Conservation (phyloP, 805 yeast species). For the Myxozyma kluyveri region DNA sequence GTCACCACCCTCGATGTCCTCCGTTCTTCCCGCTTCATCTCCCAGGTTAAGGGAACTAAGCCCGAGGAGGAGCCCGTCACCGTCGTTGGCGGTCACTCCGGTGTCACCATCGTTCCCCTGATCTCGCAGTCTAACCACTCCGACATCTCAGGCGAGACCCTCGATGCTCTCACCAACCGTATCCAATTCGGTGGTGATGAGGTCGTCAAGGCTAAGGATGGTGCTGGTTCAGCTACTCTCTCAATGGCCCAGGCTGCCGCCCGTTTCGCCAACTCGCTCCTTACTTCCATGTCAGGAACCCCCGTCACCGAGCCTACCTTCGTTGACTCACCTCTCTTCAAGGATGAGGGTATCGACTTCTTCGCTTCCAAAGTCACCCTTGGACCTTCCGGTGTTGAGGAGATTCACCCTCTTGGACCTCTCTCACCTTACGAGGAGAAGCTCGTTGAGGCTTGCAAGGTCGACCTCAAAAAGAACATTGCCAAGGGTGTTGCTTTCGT, state of each 20-base stretch:
- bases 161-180: slow-evolving; percentile 70
- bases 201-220: slow-evolving; percentile 89
- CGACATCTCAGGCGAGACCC: slow-evolving; percentile 56
- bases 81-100: slow-evolving; percentile 97
- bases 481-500: slow-evolving; percentile 90
- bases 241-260: slow-evolving; percentile 75
- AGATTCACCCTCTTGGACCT: slow-evolving; percentile 64
- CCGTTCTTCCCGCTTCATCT: slow-evolving; percentile 84
- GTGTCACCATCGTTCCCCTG: slow-evolving; percentile 92
- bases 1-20: slow-evolving; percentile 92
- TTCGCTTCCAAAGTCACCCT: slow-evolving; percentile 93
- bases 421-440: slow-evolving; percentile 77
- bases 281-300: slow-evolving; percentile 43
- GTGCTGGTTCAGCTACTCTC: slow-evolving; percentile 90
- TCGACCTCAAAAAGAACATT: slow-evolving; percentile 85
- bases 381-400: slow-evolving; percentile 74
- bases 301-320: slow-evolving; percentile 56
- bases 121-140: slow-evolving; percentile 77
- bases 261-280: slow-evolving; percentile 61
- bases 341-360: slow-evolving; percentile 90
- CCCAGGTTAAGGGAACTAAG: slow-evolving; percentile 64
- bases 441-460: slow-evolving; percentile 78
- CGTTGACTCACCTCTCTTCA: slow-evolving; percentile 71
- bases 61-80: slow-evolving; percentile 75
- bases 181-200: slow-evolving; percentile 97